These are phyloP conservation scores for Coleophoma cylindrospora DNA, from an alignment of 2,329 filamentous ascomycete species.

Conservation along the genomic window DNA sequence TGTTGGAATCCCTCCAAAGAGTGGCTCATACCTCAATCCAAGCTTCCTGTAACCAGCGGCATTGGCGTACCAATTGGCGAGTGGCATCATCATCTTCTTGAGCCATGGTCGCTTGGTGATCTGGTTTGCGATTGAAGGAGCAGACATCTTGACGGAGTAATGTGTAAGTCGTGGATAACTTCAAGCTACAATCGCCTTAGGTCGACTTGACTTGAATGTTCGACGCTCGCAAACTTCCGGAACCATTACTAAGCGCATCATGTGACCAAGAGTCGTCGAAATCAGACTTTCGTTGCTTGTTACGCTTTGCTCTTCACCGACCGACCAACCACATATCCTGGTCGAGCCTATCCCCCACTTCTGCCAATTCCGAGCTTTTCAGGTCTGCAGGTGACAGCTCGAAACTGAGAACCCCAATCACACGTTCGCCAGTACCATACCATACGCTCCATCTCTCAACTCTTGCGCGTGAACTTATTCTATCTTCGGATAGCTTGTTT, in stretches of 20 bases:
- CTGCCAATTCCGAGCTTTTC: slow-evolving; percentile 1
- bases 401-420: too few species aligned
- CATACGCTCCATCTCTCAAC: background rate
- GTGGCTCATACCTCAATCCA: slow-evolving; percentile 68
- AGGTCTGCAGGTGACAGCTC: background rate
- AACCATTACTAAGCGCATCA: too few species aligned
- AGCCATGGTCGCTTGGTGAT: slow-evolving; percentile 86
- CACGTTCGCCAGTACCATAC: background rate
- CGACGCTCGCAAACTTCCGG: too few species aligned
- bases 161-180: too few species aligned
- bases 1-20: background rate
- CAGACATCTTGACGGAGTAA: slow-evolving; percentile 22
- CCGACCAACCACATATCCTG: background rate
- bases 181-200: too few species aligned
- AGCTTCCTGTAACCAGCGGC: slow-evolving; percentile 90
- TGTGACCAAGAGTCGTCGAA: too few species aligned
- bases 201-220: too few species aligned
- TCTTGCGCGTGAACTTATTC: background rate
- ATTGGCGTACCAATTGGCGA: slow-evolving; percentile 85
- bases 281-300: too few species aligned
- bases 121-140: slow-evolving; percentile 62
- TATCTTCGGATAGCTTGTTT: background rate
- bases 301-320: too few species aligned
- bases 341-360: background rate
- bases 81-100: slow-evolving; percentile 68